Evolutionary conservation across 2,329 filamentous ascomycete species (phyloP).

Genomic region (Fusarium mexicanum): DNA sequence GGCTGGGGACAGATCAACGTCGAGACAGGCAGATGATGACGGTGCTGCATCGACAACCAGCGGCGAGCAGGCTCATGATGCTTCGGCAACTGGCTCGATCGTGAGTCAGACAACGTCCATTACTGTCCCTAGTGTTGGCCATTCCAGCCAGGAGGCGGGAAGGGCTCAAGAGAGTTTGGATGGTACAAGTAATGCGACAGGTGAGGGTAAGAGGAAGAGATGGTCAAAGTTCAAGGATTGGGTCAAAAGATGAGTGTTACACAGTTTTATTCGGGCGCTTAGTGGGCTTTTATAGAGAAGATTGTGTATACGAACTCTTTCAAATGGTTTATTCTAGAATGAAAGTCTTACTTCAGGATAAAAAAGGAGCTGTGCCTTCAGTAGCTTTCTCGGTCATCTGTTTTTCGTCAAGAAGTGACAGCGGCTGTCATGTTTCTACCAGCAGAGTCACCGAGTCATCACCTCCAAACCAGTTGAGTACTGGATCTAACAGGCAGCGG

Average conservation of each 20-base stretch:
- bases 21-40: neutral
- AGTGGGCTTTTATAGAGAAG: fast-evolving
- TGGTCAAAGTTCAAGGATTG: neutral
- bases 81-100: neutral
- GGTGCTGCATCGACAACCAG: neutral
- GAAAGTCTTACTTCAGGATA: too few relatives aligned
- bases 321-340: too few relatives aligned
- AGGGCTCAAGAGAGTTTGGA: neutral
- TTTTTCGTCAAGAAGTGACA: too few relatives aligned
- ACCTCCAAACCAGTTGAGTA: neutral
- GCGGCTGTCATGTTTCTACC: too few relatives aligned
- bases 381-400: too few relatives aligned
- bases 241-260: neutral
- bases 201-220: neutral
- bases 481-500: neutral
- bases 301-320: fast-evolving
- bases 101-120: neutral
- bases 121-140: neutral
- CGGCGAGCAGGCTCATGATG: neutral
- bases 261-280: fast-evolving
- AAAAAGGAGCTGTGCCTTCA: too few relatives aligned
- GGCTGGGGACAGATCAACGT: neutral
- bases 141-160: neutral
- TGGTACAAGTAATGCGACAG: fast-evolving
- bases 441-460: neutral